A percentile compares a stretch with the other conserved stretches of the same genome.
Evolutionary conservation across 176 grass and related monocot species (phyloP).

Genomic region (Ensete glaucum): DNA sequence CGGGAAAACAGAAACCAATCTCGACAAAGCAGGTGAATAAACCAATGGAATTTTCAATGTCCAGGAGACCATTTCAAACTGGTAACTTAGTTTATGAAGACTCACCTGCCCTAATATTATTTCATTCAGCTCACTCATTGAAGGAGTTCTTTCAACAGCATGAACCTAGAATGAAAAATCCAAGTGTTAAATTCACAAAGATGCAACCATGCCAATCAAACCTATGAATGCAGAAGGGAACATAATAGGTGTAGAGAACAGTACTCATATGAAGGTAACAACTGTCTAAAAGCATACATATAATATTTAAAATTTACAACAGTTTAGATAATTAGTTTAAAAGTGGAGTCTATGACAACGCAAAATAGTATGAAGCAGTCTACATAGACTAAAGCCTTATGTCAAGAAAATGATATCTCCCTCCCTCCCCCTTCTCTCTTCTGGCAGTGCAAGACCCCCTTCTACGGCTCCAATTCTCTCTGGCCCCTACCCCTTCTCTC

Average conservation of each 20-base stretch:
- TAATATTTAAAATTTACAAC: constrained; percentile 13
- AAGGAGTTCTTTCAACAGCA: constrained; percentile 94
- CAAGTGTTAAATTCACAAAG: constrained; percentile 7
- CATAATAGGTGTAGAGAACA: background rate
- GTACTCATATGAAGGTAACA: background rate
- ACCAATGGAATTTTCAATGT: background rate
- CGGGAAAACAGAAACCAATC: constrained; percentile 17
- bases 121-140: constrained; percentile 94
- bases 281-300: background rate
- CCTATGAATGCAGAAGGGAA: background rate
- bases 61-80: constrained; percentile 9
- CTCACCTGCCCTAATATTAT: constrained; percentile 95
- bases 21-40: background rate
- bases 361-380: no score
- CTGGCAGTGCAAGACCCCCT: no score
- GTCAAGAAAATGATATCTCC: no score
- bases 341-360: no score
- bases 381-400: no score
- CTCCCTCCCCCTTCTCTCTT: no score
- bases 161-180: constrained; percentile 55
- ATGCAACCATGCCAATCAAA: background rate
- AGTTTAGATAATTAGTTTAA: background rate
- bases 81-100: constrained; percentile 18
- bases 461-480: no score
- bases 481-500: no score